These are phyloP conservation scores for Babesia bigemina DNA, from an alignment of 169 alveolate genomes.

Conservation along the genomic window DNA sequence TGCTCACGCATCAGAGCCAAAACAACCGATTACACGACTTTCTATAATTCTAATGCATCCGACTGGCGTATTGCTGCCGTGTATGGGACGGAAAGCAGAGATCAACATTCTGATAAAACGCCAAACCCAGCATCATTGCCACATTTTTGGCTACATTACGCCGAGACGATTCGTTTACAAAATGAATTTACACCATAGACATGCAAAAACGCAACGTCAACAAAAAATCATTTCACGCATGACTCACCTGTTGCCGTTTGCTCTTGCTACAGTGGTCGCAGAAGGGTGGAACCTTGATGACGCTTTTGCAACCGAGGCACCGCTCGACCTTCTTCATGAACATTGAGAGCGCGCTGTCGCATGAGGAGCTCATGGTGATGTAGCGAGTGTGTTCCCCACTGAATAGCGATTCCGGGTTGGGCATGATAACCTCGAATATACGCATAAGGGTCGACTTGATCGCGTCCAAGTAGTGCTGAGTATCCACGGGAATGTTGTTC, in stretches of 20 bases:
- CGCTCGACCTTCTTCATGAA: slow-evolving; percentile 88
- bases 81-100: too few relatives aligned
- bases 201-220: not conserved
- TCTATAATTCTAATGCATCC: too few relatives aligned
- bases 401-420: slow-evolving; percentile 90
- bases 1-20: too few relatives aligned
- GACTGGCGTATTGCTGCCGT: too few relatives aligned
- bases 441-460: slow-evolving; percentile 91
- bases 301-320: slow-evolving; percentile 93
- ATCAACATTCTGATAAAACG: too few relatives aligned
- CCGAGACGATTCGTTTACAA: not conserved
- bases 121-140: too few relatives aligned
- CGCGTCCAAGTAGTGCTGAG: slow-evolving; percentile 95
- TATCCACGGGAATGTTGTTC: slow-evolving; percentile 95
- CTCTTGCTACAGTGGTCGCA: slow-evolving; percentile 74
- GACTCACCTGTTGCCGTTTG: slow-evolving; percentile 69
- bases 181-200: not conserved
- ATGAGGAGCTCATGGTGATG: slow-evolving; percentile 63
- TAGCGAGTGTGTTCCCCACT: slow-evolving; percentile 77
- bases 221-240: not conserved
- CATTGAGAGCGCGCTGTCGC: slow-evolving; percentile 87
- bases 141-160: too few relatives aligned
- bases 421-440: slow-evolving; percentile 90
- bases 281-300: slow-evolving; percentile 75
- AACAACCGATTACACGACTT: too few relatives aligned